phyloP scores from a whole-genome alignment of 768 basidiomycete species.

The Xerocomus potaroensis region DNA sequence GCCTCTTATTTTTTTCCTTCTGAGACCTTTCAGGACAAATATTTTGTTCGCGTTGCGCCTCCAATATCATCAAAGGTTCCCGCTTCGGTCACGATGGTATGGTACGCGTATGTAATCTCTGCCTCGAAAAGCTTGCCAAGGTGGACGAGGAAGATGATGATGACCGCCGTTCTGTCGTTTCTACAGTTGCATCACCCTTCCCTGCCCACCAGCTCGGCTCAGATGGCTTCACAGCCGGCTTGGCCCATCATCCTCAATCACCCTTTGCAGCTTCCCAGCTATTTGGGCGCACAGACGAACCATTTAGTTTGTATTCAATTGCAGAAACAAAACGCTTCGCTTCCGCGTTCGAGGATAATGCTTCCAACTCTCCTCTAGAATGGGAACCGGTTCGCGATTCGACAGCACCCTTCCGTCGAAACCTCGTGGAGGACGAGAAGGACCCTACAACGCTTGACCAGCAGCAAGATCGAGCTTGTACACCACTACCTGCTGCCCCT shows the following conservation, averaged over 20 bases:
- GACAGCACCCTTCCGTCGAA: slow-evolving; percentile 72
- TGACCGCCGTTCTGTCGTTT: slow-evolving; percentile 75
- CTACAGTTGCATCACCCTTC: slow-evolving; percentile 64
- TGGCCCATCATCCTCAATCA: slow-evolving; percentile 65
- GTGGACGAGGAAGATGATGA: slow-evolving; percentile 90
- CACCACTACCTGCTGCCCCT: slow-evolving; percentile 31
- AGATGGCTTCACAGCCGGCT: slow-evolving; percentile 34
- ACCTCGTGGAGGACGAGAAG: slow-evolving; percentile 73
- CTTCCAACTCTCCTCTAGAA: slow-evolving; percentile 45
- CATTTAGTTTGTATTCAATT: slow-evolving; percentile 79
- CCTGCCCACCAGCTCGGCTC: slow-evolving; percentile 73
- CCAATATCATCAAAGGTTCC: slow-evolving; percentile 91
- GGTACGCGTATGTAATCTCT: slow-evolving; percentile 93
- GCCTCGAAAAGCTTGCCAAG: slow-evolving; percentile 86
- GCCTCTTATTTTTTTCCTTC: neutral
- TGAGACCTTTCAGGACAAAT: slow-evolving; percentile 69
- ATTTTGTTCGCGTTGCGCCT: slow-evolving; percentile 95
- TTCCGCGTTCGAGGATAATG: slow-evolving; percentile 52
- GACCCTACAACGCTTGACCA: slow-evolving; percentile 45
- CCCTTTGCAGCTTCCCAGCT: slow-evolving; percentile 86
- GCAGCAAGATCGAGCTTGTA: slow-evolving; percentile 25
- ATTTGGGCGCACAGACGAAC: slow-evolving; percentile 73
- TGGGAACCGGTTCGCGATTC: slow-evolving; percentile 51
- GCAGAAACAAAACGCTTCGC: slow-evolving; percentile 63
- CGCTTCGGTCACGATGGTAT: slow-evolving; percentile 95